Evolutionary conservation across 2,329 filamentous ascomycete genomes (phyloP).

Genomic region (Colletotrichum sp.): DNA sequence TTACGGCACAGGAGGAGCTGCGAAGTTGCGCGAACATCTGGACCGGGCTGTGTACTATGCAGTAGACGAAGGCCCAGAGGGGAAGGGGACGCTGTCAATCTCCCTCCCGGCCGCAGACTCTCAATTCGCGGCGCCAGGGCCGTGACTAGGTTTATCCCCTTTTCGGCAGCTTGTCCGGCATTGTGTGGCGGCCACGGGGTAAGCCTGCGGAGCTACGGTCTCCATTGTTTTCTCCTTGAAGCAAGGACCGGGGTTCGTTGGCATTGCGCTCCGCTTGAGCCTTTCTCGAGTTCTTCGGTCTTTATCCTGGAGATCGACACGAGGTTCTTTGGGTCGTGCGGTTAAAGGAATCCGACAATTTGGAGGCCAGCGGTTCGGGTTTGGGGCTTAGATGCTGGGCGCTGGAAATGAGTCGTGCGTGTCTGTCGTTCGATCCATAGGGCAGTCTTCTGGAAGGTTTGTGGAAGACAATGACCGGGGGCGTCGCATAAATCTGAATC

Average conservation of each 20-base stretch:
- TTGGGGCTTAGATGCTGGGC: conserved; percentile 4
- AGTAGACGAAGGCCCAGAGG: neutral
- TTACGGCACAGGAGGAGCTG: neutral
- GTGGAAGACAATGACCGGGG: neutral
- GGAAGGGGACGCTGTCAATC: neutral
- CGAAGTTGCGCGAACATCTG: neutral
- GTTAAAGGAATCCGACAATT: neutral
- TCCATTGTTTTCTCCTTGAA: neutral
- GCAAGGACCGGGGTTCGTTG: conserved; percentile 4
- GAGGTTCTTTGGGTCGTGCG: neutral
- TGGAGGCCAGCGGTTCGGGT: neutral
- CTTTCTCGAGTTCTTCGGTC: neutral
- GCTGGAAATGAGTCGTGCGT: conserved; percentile 2
- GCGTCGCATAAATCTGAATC: conserved; percentile 9
- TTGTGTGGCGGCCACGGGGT: conserved; percentile 1
- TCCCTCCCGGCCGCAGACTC: neutral
- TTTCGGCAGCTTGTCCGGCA: conserved; percentile 5
- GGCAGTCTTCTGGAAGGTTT: conserved; percentile 8
- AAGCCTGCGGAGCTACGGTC: neutral
- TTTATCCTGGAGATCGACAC: conserved; percentile 3
- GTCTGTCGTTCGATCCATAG: neutral
- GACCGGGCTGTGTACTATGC: neutral
- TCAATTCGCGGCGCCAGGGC: neutral
- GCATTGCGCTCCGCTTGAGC: neutral
- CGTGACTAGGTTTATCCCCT: neutral